Evolutionary conservation across 2,329 filamentous ascomycete species (phyloP).

Genomic region (Dothideomycetes sp.): DNA sequence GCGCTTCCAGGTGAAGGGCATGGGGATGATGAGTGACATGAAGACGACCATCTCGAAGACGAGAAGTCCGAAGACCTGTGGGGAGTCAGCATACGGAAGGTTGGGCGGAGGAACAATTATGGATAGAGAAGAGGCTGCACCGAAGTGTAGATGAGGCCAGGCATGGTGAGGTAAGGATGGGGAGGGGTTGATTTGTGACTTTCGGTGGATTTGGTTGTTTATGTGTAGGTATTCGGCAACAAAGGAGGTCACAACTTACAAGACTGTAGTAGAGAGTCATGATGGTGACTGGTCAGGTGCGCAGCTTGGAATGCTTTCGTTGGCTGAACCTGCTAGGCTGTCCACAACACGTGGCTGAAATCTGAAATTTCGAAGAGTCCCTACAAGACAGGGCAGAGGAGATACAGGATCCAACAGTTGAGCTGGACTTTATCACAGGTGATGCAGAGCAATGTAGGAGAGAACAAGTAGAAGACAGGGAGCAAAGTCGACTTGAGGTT

Average conservation of each 20-base stretch:
- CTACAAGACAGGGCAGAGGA: no score
- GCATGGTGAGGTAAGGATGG: conserved; percentile 15
- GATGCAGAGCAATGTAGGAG: no score
- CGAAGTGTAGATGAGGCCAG: conserved; percentile 26
- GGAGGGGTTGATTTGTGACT: no score
- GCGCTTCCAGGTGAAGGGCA: conserved; percentile 77
- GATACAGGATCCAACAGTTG: no score
- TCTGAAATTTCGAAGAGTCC: no score
- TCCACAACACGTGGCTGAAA: not conserved
- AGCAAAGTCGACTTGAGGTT: no score
- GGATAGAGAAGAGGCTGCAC: conserved; percentile 13
- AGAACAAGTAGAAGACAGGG: no score
- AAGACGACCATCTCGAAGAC: conserved; percentile 76
- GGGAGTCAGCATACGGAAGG: conserved; percentile 1
- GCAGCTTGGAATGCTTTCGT: conserved; percentile 12
- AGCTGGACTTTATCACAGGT: no score
- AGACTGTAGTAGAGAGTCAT: conserved; percentile 64
- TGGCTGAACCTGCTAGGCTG: not conserved
- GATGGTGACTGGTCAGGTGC: no score
- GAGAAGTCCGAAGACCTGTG: conserved; percentile 70
- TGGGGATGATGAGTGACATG: conserved; percentile 69
- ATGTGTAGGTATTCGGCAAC: no score
- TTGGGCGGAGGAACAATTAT: conserved; percentile 5
- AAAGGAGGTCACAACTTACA: no score
- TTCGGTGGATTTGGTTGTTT: no score